Percentiles rank a stretch among this genome's conserved stretches.
Evolutionary conservation across 306 rosid genomes (phyloP).

Genomic region (Vachellia pachyceras): DNA sequence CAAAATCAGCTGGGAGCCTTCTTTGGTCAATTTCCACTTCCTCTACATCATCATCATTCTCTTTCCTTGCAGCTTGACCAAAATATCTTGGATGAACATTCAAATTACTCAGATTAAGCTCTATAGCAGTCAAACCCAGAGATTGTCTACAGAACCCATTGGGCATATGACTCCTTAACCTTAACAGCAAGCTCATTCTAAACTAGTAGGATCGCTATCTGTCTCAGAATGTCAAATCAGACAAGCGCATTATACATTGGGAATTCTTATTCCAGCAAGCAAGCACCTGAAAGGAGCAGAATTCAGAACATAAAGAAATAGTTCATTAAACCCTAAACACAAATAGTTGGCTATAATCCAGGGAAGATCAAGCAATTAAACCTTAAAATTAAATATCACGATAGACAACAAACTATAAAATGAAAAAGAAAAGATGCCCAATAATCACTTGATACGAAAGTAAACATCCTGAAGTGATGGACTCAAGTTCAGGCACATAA

Average conservation of each 20-base stretch:
- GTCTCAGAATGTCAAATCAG: slow-evolving; percentile 44
- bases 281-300: slow-evolving; percentile 42
- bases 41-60: slow-evolving; percentile 72
- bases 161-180: slow-evolving; percentile 61
- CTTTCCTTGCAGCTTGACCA: slow-evolving; percentile 74
- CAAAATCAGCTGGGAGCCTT: slow-evolving; percentile 93
- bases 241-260: slow-evolving; percentile 20
- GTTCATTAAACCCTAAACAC: background rate
- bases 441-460: background rate
- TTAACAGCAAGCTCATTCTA: slow-evolving; percentile 68
- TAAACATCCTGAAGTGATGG: background rate
- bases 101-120: slow-evolving; percentile 32
- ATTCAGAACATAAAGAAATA: slow-evolving; percentile 14
- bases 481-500: background rate
- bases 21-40: slow-evolving; percentile 89
- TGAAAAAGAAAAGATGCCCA: background rate
- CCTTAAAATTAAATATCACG: background rate
- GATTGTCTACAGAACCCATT: slow-evolving; percentile 48
- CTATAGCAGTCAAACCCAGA: slow-evolving; percentile 24
- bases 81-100: slow-evolving; percentile 51
- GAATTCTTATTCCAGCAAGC: slow-evolving; percentile 28
- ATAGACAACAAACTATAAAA: background rate
- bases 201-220: slow-evolving; percentile 21
- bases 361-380: background rate
- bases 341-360: background rate